Conservation (phyloP, 2,329 filamentous ascomycete genomes). For the Xylariaceae sp. region DNA sequence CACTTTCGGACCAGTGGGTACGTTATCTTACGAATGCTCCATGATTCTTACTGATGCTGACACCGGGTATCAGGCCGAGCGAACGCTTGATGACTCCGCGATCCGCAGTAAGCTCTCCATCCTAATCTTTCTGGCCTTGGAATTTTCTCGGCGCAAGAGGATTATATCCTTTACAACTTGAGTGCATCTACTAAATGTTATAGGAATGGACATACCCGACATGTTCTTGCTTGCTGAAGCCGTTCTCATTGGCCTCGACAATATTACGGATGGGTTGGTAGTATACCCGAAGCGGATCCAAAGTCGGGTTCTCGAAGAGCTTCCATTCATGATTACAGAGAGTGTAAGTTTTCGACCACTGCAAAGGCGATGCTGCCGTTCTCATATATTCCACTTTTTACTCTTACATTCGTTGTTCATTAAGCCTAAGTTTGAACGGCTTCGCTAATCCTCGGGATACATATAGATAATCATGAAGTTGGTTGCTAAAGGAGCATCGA, state of each 20-base stretch:
- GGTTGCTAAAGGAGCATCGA: constrained; percentile 27
- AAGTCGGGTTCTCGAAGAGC: constrained; percentile 56
- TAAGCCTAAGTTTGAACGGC: not conserved
- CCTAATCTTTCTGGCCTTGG: too few species aligned
- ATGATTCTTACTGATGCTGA: not conserved
- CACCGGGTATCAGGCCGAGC: constrained; percentile 23
- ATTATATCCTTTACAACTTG: not conserved
- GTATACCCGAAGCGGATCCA: constrained; percentile 73
- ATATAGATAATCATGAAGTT: constrained; percentile 30
- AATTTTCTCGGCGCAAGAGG: too few species aligned
- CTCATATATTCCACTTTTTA: constrained; percentile 3
- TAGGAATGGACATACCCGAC: constrained; percentile 19
- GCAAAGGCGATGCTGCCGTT: not conserved
- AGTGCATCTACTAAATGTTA: not conserved
- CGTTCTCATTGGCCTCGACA: constrained; percentile 63
- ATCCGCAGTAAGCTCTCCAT: constrained; percentile 47
- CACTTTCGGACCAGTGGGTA: constrained; percentile 69
- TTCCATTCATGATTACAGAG: constrained; percentile 76
- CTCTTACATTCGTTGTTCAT: not conserved
- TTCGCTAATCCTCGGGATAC: not conserved
- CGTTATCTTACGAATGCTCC: not conserved
- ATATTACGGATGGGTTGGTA: constrained; percentile 65
- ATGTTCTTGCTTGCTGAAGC: constrained; percentile 65
- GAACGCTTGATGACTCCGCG: constrained; percentile 72
- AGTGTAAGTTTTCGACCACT: constrained; percentile 13